These are phyloP conservation scores for Chenopodium album DNA, from an alignment of 148 eudicot genomes.

Conservation along the genomic window DNA sequence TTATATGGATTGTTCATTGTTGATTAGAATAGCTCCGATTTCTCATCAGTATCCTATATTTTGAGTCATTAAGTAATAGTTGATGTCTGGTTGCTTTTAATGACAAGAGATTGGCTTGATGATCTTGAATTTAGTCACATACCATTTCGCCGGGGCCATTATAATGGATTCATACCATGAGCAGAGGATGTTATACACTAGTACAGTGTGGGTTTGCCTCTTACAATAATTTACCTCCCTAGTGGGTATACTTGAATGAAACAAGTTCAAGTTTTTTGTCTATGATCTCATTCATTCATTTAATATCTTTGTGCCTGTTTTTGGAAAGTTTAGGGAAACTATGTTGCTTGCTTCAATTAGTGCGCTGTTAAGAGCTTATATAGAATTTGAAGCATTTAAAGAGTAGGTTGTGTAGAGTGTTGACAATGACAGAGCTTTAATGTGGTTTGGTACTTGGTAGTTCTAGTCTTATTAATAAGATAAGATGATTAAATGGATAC, in stretches of 20 bases:
- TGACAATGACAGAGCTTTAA: background rate
- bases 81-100: background rate
- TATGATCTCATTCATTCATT: background rate
- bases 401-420: background rate
- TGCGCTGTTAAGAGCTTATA: background rate
- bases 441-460: background rate
- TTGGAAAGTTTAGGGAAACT: background rate
- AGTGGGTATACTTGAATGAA: background rate
- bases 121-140: background rate
- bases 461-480: background rate
- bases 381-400: background rate
- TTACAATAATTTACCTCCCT: too few species aligned
- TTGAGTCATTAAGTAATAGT: background rate
- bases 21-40: background rate
- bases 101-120: background rate
- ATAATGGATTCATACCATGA: background rate
- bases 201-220: background rate
- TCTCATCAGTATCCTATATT: background rate
- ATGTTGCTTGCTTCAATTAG: background rate
- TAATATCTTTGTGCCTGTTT: too few species aligned
- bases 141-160: background rate
- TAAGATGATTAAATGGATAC: background rate
- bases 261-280: background rate
- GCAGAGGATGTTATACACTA: background rate
- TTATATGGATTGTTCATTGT: background rate